Evolutionary conservation across 495 filamentous ascomycete species (phyloP).

Genomic region (Penicillium canescens): DNA sequence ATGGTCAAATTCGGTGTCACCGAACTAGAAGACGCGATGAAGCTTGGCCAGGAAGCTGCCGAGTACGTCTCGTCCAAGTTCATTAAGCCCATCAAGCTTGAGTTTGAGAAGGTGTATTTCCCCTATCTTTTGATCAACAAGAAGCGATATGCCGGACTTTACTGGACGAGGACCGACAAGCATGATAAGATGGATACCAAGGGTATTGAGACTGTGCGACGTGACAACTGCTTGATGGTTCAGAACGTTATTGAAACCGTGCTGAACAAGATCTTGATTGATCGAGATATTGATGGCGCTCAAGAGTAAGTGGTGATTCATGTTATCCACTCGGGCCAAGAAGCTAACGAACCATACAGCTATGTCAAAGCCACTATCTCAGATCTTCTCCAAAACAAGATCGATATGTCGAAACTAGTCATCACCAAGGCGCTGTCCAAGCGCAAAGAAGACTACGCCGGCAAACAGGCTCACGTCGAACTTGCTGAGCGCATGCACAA

Average conservation of each 20-base stretch:
- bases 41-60: slow-evolving; percentile 88
- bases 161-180: slow-evolving; percentile 94
- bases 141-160: slow-evolving; percentile 96
- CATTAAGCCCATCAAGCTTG: slow-evolving; percentile 93
- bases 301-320: slow-evolving; percentile 70
- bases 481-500: slow-evolving; percentile 94
- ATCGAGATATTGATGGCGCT: slow-evolving; percentile 81
- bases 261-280: slow-evolving; percentile 91
- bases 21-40: slow-evolving; percentile 86
- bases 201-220: slow-evolving; percentile 95
- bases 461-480: slow-evolving; percentile 93
- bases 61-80: slow-evolving; percentile 88
- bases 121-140: slow-evolving; percentile 99
- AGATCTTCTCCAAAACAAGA: slow-evolving; percentile 92
- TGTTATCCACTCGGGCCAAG: not conserved
- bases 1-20: slow-evolving; percentile 98
- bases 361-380: slow-evolving; percentile 97
- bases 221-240: slow-evolving; percentile 94
- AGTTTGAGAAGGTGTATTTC: slow-evolving; percentile 99
- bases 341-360: slow-evolving; percentile 46
- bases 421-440: slow-evolving; percentile 98
- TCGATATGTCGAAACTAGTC: slow-evolving; percentile 99
- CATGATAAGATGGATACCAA: slow-evolving; percentile 99
- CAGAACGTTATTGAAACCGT: slow-evolving; percentile 98
- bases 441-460: slow-evolving; percentile 61